A percentile compares a stretch with the other conserved stretches of the same genome.
Evolutionary conservation across 2,329 filamentous ascomycete genomes (phyloP).

Genomic region (Penicillium sp.): DNA sequence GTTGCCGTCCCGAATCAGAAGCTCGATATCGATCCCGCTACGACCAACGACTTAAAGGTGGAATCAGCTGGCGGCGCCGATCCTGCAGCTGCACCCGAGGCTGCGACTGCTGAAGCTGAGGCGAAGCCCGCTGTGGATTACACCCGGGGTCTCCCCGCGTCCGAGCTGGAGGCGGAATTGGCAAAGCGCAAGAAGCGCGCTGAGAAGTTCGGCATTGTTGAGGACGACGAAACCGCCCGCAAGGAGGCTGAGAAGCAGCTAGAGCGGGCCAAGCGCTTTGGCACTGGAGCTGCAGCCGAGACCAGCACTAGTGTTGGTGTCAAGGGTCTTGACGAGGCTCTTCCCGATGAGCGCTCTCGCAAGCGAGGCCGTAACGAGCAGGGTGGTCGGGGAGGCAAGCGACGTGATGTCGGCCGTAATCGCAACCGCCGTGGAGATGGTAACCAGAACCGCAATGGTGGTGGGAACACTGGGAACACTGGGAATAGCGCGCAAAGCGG

Average conservation of each 20-base stretch:
- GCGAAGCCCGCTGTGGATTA: slow-evolving; percentile 45
- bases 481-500: slow-evolving; percentile 21
- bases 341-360: slow-evolving; percentile 47
- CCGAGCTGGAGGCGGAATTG: slow-evolving; percentile 51
- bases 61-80: slow-evolving; percentile 33
- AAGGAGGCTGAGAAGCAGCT: slow-evolving; percentile 50
- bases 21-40: slow-evolving; percentile 42
- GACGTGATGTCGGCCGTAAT: slow-evolving; percentile 43
- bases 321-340: slow-evolving; percentile 52
- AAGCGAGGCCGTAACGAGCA: slow-evolving; percentile 48
- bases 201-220: slow-evolving; percentile 53
- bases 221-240: slow-evolving; percentile 43
- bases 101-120: slow-evolving; percentile 29
- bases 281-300: slow-evolving; percentile 33
- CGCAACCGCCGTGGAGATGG: slow-evolving; percentile 32
- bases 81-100: slow-evolving; percentile 26
- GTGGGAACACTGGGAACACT: slow-evolving; percentile 22
- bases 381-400: slow-evolving; percentile 47
- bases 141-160: slow-evolving; percentile 47
- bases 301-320: slow-evolving; percentile 31
- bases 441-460: slow-evolving; percentile 27
- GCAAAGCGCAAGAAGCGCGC: slow-evolving; percentile 54
- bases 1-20: slow-evolving; percentile 47
- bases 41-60: slow-evolving; percentile 44
- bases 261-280: slow-evolving; percentile 54